Base-by-base conservation (phyloP, 2,329 filamentous ascomycete species). In the Ophidiomyces ophidiicola region DNA sequence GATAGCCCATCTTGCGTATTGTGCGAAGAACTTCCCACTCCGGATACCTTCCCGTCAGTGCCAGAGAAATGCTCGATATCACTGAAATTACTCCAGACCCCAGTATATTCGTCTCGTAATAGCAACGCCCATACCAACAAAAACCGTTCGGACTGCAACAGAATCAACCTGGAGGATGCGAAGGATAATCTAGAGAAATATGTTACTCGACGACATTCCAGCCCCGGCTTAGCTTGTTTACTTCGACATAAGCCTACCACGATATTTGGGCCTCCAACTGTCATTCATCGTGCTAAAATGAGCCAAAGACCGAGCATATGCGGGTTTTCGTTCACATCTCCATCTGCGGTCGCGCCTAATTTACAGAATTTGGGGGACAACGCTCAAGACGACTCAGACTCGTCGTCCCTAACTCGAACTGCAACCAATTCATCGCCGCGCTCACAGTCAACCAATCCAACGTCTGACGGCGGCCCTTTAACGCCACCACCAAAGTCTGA, bases 241-340 rank as follows among this genome's bases (percentile, higher is more conserved):
- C 42, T 65, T 7, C 59, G 62, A 1, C 54, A 53, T 25, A 62
- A 53, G 41, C 37, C 64, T 14, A 62, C 60, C 2, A 52, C 53
- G 18, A 53, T 59, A 4, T 62, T 65, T 46, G 57, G 57, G 1
- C 53, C 57, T 24, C 53, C 59, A 14, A 66, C 62, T 4, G 56
- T 66, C 5, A 59, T 65, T 32, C 61, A 52, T 35, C 60, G 60
- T 36, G 48, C 53, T 2, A 53, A 56, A 40, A 46, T 59, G 5
- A 54, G 54, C 14, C 46, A 51, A 3, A 56, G 60, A 29, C 57
- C 57, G 3, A 40, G 41, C n/a, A 45, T 48, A 11, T 33, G 34
- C 32, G 58, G 48, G 25, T 50, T 62, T 32, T 48, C 47, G 18
- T 48, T 47, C 21, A 38, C 47, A 11, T 46, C 53, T 4, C 48